Evolutionary conservation across 305 asterid genomes (phyloP), one percentile per base, ranked within the genome.

Genomic region (Rubia peregrina): DNA sequence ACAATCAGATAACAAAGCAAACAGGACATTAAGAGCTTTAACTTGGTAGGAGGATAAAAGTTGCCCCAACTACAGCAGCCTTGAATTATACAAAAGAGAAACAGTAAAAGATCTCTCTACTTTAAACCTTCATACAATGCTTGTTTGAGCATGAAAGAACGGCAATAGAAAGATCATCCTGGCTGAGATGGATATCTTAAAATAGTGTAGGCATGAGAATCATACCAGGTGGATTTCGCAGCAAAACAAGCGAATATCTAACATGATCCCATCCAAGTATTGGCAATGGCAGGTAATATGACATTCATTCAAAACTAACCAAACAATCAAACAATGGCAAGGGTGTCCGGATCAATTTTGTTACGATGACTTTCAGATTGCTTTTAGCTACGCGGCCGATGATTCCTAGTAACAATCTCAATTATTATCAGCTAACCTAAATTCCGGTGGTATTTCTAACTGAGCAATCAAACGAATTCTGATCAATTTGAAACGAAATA

Each of bases 401-500:
- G n/a, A 13, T 48, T 46, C 56, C 19, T 14, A n/a, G 5, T 13
- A 51, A 17, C 57, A 51, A 51, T 17, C 22, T 51, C 22, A 51
- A 51, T 36, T 36, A 5, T 4, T 36, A 0, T 36, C 40, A 5
- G 40, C 40, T 4, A 36, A 36, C 40, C 40, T 36, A 36, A 36
- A 1, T 36, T 5, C 40, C 40, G 40, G 40, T 4, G 40, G 40
- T 36, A 3, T 33, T 33, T 33, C 81, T 83, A 78, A 85, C 75
- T 74, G 95, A 87, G 12, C 21, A 51, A n/a, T 1, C 57, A 17
- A 7, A 48, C 57, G n/a, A 17, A 17, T n/a, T 53, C 24, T 16
- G 38, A 59, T 24, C 1, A 9, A 59, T 22, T n/a, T 0, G 40
- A 24, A 24, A 59, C 14, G 1, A 59, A 0, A 6, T 0, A 13